A percentile compares a stretch with the other conserved stretches of the same genome.
phyloP scores from a whole-genome alignment of 495 filamentous ascomycete genomes.

The Aspergillus olivimuriae region DNA sequence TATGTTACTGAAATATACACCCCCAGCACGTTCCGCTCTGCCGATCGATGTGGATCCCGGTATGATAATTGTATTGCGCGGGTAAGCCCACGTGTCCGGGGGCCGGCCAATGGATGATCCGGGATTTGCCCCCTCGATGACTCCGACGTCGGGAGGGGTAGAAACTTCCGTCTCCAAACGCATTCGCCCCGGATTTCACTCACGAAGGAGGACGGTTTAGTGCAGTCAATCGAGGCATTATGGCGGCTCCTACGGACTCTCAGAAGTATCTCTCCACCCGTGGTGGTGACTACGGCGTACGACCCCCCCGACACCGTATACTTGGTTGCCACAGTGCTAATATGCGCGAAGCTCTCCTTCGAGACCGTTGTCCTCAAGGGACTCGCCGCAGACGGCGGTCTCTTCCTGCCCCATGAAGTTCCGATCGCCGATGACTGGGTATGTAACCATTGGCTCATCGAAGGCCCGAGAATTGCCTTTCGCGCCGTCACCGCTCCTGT shows the following conservation, averaged over 20 bases:
- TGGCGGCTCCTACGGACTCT: conserved; percentile 29
- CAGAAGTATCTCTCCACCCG: conserved; percentile 78
- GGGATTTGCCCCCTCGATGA: no score
- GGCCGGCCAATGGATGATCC: no score
- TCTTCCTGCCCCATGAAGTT: conserved; percentile 83
- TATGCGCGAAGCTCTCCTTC: conserved; percentile 64
- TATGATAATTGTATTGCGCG: no score
- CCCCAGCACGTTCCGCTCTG: no score
- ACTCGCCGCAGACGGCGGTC: conserved; percentile 78
- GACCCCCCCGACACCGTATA: not conserved
- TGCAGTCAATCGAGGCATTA: not conserved
- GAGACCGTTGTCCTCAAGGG: conserved; percentile 89
- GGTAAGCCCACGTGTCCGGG: no score
- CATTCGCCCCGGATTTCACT: not conserved
- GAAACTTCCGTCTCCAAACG: not conserved
- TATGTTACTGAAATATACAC: no score
- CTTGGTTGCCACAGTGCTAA: conserved; percentile 5
- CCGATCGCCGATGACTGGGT: conserved; percentile 45
- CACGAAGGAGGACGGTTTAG: not conserved
- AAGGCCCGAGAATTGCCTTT: not conserved
- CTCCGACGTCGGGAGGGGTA: conserved; percentile 7
- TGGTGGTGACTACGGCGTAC: conserved; percentile 70
- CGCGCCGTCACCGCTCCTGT: no score
- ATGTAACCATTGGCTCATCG: not conserved
- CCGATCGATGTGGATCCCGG: no score